phyloP scores from a whole-genome alignment of 306 rosid species.

The Trifolium fragiferum region DNA sequence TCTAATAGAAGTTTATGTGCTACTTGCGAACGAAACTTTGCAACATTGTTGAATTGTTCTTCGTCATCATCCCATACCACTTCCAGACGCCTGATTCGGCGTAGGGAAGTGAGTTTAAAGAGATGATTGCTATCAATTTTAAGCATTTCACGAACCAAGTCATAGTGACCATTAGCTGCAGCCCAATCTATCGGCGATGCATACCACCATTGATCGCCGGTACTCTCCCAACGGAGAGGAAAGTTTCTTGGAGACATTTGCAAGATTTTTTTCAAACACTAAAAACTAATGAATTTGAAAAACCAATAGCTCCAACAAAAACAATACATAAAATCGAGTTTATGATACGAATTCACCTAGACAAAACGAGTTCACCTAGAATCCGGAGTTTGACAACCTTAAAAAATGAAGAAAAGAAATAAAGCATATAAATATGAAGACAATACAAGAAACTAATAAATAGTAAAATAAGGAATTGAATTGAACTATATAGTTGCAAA shows the following conservation, averaged over 20 bases:
- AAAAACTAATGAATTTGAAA: conserved; percentile 10
- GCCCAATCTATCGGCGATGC: conserved; percentile 98
- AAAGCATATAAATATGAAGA: conserved; percentile 36
- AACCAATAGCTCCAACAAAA: conserved; percentile 7
- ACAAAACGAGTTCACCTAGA: no score
- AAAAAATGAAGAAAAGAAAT: conserved; percentile 33
- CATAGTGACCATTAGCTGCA: conserved; percentile 96
- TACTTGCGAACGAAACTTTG: conserved; percentile 73
- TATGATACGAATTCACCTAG: background rate
- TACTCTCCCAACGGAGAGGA: conserved; percentile 99
- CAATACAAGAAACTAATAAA: no score
- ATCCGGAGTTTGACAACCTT: no score
- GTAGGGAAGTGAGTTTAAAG: conserved; percentile 88
- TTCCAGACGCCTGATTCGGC: conserved; percentile 89
- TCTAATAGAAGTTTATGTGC: conserved; percentile 72
- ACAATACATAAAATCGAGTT: background rate
- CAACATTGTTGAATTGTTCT: conserved; percentile 72
- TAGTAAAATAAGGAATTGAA: background rate
- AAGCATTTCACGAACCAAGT: conserved; percentile 84
- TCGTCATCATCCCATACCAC: conserved; percentile 97
- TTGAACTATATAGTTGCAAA: conserved; percentile 29
- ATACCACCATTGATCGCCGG: conserved; percentile 99
- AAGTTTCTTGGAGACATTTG: conserved; percentile 85
- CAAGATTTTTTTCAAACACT: conserved; percentile 35
- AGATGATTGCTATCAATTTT: conserved; percentile 86